Evolutionary conservation across 1,284 basidiomycete genomes (phyloP).

Genomic region (Apiotrichum siamense): DNA sequence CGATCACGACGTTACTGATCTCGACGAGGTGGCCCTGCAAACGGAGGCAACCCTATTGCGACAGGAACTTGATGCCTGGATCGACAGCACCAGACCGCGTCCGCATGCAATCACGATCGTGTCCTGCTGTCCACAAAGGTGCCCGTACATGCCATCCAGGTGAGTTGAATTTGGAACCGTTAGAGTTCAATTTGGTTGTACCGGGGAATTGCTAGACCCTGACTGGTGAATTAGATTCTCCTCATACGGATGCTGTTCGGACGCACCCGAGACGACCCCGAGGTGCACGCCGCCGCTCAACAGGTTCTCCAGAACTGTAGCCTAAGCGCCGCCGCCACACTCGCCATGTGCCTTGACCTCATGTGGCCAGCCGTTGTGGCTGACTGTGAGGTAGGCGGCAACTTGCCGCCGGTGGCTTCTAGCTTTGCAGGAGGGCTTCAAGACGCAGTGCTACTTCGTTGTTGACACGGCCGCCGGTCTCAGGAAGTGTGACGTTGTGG

Average conservation of each 20-base stretch:
- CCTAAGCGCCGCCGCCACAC: conserved; percentile 36
- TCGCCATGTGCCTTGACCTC: conserved; percentile 47
- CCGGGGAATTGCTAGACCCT: neutral
- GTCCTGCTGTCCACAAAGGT: conserved; percentile 48
- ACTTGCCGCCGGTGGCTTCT: conserved; percentile 47
- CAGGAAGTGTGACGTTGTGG: conserved; percentile 47
- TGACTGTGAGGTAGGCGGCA: conserved; percentile 48
- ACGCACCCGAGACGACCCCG: conserved; percentile 42
- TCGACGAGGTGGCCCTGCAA: neutral
- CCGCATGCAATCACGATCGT: conserved; percentile 42
- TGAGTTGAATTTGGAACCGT: conserved; percentile 13
- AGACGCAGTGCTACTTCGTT: conserved; percentile 52
- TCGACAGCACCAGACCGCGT: conserved; percentile 25
- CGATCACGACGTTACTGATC: too few relatives aligned
- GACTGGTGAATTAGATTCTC: conserved; percentile 44
- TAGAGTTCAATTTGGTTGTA: too few relatives aligned
- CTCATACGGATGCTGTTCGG: conserved; percentile 51
- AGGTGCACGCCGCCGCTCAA: conserved; percentile 45
- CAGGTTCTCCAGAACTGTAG: conserved; percentile 43
- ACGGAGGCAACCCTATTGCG: conserved; percentile 37
- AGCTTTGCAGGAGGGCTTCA: conserved; percentile 50
- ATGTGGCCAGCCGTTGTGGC: conserved; percentile 52
- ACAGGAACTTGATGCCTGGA: conserved; percentile 45
- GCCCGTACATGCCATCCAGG: conserved; percentile 48
- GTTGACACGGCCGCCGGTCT: conserved; percentile 53